Conservation (phyloP, 208 protist species). For the Vickermania ingenoplastis region DNA sequence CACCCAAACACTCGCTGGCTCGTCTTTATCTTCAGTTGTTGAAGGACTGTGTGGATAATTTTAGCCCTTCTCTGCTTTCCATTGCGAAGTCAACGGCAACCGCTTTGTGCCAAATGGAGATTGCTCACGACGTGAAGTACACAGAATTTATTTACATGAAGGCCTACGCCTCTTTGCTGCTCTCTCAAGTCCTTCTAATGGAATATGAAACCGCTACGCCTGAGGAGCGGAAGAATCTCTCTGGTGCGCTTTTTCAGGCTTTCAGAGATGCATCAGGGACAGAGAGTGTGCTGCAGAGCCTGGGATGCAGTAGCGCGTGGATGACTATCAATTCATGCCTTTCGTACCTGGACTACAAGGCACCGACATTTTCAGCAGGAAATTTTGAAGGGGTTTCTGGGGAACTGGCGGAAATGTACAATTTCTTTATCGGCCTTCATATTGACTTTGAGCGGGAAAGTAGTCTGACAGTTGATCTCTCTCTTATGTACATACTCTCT, state of each 20-base stretch:
- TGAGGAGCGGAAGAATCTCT: background rate
- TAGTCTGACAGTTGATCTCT: slow-evolving; percentile 19
- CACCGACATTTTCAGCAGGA: slow-evolving; percentile 19
- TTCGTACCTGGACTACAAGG: slow-evolving; percentile 39
- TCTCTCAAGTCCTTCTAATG: slow-evolving; percentile 23
- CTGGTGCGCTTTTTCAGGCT: background rate
- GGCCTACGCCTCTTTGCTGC: slow-evolving; percentile 28
- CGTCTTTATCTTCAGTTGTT: slow-evolving; percentile 62
- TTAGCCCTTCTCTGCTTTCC: slow-evolving; percentile 30
- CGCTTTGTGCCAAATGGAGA: slow-evolving; percentile 27
- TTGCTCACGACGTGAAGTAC: slow-evolving; percentile 11
- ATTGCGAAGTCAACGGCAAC: slow-evolving; percentile 49
- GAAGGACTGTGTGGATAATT: slow-evolving; percentile 34
- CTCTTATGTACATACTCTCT: slow-evolving; percentile 23
- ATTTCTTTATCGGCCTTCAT: slow-evolving; percentile 12
- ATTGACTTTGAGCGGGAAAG: slow-evolving; percentile 25
- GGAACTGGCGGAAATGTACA: slow-evolving; percentile 25
- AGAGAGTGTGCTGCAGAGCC: slow-evolving; percentile 15
- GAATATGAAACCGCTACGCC: slow-evolving; percentile 5
- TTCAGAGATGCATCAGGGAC: slow-evolving; percentile 20
- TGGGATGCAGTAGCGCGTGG: slow-evolving; percentile 30
- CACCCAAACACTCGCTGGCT: slow-evolving; percentile 21
- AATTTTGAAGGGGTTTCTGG: slow-evolving; percentile 16
- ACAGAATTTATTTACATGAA: slow-evolving; percentile 35
- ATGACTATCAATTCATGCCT: slow-evolving; percentile 59